Evolutionary conservation across 2,329 filamentous ascomycete genomes (phyloP), one percentile per base, ranked within the genome.

Genomic region (Penicillium sp.): DNA sequence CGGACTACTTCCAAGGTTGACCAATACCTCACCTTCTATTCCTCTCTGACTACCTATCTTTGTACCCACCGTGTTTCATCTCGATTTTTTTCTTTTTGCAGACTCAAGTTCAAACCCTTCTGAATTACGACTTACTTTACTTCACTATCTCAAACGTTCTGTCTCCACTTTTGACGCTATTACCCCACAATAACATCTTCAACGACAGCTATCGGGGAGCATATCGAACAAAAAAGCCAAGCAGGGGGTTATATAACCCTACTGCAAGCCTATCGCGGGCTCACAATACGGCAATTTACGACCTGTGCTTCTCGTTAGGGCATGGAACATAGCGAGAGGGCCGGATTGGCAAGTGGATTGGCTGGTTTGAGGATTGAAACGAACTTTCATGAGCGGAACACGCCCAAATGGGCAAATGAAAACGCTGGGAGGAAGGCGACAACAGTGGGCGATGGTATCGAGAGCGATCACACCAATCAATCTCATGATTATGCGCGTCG

Each of bases 331-430:
- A 61, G 65, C 57, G 73, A 72, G 64, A 71, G 68, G 55, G 68
- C 67, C 61, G 65, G 64, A 53, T 51, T 51, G 49, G 49, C 49
- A 44, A 27, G 39, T 60, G 65, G 64, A 57, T 60, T 72, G 64
- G 67, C 67, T 61, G 69, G 70, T 50, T 69, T 76, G 69, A 75
- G 65, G 65, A 70, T 76, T 60, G 73, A 76, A 57, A 76, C 74
- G 36, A 68, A 69, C n/a, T 75, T 75, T 57, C 63, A 21, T 21
- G 40, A 65, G 27, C 66, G 67, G 29, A 64, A 65, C 34, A 64
- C 61, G 60, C 51, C 63, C 43, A 63, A 62, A 59, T 70, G 70
- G 67, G 51, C 59, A 45, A 57, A 60, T 53, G 65, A 68, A 53
- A 57, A 45, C 21, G 8, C 65, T 64, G 65, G 62, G 55, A 68